A percentile compares a stretch with the other conserved stretches of the same genome.
Evolutionary conservation across 164 flowering plant species (phyloP).

Genomic region (Santalum album): DNA sequence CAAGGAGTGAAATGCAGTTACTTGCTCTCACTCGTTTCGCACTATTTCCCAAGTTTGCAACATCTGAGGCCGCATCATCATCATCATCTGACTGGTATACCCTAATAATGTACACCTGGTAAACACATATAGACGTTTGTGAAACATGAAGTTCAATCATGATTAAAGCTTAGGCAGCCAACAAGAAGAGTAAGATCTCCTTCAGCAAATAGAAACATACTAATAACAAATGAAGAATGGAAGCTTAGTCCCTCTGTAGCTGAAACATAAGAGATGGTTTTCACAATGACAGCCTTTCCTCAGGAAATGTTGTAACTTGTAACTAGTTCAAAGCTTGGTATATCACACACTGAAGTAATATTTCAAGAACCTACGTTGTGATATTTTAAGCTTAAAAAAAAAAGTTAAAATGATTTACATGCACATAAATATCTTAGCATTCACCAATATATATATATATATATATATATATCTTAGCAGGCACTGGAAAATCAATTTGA

Average conservation of each 20-base stretch:
- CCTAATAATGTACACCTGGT: constrained; percentile 20
- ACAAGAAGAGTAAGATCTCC: neutral
- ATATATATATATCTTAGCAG: constrained; percentile 11
- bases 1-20: neutral
- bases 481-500: neutral
- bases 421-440: neutral
- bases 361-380: too few relatives aligned
- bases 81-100: constrained; percentile 9
- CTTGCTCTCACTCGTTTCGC: neutral
- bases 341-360: too few relatives aligned
- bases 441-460: neutral
- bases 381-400: too few relatives aligned
- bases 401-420: too few relatives aligned
- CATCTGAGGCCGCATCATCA: neutral
- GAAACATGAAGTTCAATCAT: neutral
- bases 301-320: too few relatives aligned
- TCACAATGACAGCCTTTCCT: too few relatives aligned
- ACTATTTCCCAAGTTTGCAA: neutral
- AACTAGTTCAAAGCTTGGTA: too few relatives aligned
- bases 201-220: neutral
- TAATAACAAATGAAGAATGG: too few relatives aligned
- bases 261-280: too few relatives aligned
- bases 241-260: too few relatives aligned
- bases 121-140: neutral
- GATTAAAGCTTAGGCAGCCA: constrained; percentile 10